Conservation (phyloP, 179 eudicot genomes). For the Beta macrorhiza region DNA sequence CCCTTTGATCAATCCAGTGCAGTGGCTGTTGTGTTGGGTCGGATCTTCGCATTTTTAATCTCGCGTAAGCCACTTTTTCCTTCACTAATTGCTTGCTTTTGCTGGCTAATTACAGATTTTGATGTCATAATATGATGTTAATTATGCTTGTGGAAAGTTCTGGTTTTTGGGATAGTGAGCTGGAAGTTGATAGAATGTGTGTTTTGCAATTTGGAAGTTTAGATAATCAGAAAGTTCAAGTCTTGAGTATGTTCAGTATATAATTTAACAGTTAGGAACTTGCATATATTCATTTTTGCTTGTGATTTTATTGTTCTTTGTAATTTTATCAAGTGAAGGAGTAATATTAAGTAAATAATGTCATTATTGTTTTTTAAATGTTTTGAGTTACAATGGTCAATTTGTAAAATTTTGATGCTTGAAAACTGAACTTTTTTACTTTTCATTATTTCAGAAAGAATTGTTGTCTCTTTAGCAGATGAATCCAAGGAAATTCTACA, state of each 20-base stretch:
- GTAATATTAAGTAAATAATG: background rate
- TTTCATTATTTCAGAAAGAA: conserved; percentile 48
- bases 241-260: too few species aligned
- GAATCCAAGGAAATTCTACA: conserved; percentile 51
- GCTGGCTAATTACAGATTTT: background rate
- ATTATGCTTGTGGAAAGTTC: background rate
- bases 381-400: background rate
- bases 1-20: conserved; percentile 54
- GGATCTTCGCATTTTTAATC: conserved; percentile 79
- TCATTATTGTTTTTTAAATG: background rate
- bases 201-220: too few species aligned
- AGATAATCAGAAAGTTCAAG: too few species aligned
- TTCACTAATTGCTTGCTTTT: background rate
- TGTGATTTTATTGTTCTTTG: too few species aligned
- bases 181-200: background rate
- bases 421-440: background rate
- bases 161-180: background rate
- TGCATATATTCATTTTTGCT: too few species aligned
- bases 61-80: conserved; percentile 41
- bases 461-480: conserved; percentile 44
- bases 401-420: background rate
- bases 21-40: conserved; percentile 62
- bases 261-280: too few species aligned
- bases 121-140: background rate
- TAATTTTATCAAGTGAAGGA: too few species aligned